phyloP scores from a whole-genome alignment of 164 flowering plant genomes.

The Vitis amurensis region DNA sequence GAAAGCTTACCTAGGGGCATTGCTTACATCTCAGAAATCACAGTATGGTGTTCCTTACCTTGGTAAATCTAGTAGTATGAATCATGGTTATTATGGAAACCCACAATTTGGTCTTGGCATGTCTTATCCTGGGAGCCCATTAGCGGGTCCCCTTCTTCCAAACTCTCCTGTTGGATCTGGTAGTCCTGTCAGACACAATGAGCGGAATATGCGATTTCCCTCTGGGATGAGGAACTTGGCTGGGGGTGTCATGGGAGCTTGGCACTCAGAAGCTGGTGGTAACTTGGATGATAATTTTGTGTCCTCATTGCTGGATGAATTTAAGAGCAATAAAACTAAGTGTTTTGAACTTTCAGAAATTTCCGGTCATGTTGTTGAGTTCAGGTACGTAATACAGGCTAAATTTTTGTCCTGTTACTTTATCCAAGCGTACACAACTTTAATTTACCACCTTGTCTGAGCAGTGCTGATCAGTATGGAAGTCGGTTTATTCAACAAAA shows the following conservation, averaged over 20 bases:
- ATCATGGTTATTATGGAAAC: conserved; percentile 62
- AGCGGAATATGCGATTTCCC: conserved; percentile 54
- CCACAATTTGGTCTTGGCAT: conserved; percentile 62
- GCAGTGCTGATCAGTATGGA: conserved; percentile 96
- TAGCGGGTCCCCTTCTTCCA: conserved; percentile 52
- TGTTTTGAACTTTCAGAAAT: conserved; percentile 91
- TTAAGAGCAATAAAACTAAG: conserved; percentile 83
- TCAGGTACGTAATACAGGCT: conserved; percentile 51
- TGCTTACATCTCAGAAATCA: conserved; percentile 68
- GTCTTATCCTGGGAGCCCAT: conserved; percentile 72
- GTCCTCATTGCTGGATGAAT: conserved; percentile 80
- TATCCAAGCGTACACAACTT: not conserved
- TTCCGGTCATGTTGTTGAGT: conserved; percentile 88
- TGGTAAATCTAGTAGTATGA: conserved; percentile 52
- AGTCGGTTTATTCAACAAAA: conserved; percentile 98
- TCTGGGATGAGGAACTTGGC: conserved; percentile 67
- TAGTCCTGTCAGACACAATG: conserved; percentile 61
- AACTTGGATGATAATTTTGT: conserved; percentile 60
- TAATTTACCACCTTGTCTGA: conserved; percentile 14
- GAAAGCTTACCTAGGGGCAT: conserved; percentile 68
- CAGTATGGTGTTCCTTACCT: conserved; percentile 54
- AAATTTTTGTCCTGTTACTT: not conserved
- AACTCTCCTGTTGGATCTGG: conserved; percentile 63
- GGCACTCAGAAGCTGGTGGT: conserved; percentile 60
- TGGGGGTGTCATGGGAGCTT: conserved; percentile 65